These are phyloP conservation scores for Coniferiporia weirii DNA, from an alignment of 1,284 basidiomycete species.

Conservation along the genomic window DNA sequence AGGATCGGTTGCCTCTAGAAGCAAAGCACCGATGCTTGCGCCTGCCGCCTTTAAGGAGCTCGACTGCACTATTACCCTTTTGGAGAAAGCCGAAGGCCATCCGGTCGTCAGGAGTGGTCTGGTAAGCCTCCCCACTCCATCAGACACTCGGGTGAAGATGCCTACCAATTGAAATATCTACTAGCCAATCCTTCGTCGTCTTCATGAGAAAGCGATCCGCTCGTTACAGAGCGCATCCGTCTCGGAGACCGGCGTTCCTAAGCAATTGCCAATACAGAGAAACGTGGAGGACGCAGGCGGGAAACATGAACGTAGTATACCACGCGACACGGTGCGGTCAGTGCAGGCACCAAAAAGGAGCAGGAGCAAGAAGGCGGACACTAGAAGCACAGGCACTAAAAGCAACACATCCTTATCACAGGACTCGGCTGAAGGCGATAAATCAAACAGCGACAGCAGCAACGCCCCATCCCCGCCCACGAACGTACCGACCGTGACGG, in stretches of 20 bases:
- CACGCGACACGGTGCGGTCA: constrained; percentile 1
- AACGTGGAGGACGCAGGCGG: constrained; percentile 3
- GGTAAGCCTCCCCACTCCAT: background rate
- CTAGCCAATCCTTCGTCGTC: constrained; percentile 12
- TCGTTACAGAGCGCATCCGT: background rate
- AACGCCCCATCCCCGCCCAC: too few species aligned
- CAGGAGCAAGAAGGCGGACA: background rate
- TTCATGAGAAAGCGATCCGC: constrained; percentile 5
- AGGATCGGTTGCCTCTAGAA: constrained; percentile 19
- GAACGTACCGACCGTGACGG: too few species aligned
- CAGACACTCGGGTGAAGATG: background rate
- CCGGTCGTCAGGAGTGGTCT: constrained; percentile 9
- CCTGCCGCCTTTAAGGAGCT: constrained; percentile 28
- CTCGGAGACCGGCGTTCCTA: background rate
- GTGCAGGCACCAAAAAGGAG: background rate
- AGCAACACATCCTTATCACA: background rate
- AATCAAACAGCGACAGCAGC: too few species aligned
- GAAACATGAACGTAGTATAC: constrained; percentile 1
- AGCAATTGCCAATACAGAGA: background rate
- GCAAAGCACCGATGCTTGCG: constrained; percentile 24
- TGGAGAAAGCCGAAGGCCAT: constrained; percentile 21
- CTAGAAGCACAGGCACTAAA: background rate
- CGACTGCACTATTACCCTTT: constrained; percentile 26
- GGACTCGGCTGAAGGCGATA: too few species aligned
- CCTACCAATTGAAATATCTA: background rate